Evolutionary conservation across 1,139 yeast species (phyloP), one percentile per base, ranked within the genome.

Genomic region (Yamadazyma spencermartinsiae): DNA sequence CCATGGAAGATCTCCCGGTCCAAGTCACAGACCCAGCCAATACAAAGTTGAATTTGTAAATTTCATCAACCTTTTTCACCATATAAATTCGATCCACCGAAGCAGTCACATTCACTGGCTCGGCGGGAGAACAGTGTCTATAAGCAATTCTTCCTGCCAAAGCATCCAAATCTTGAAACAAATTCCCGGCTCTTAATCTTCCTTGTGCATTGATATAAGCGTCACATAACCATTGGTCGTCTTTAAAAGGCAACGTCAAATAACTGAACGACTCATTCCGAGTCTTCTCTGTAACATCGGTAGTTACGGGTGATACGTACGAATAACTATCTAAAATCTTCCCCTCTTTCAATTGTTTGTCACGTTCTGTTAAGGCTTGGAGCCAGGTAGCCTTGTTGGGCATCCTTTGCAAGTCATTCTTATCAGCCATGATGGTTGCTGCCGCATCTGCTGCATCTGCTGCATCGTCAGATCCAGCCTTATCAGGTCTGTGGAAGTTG

Each of bases 1-100:
- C 97, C 97, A 90, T 90, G 1, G 96, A 87, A 1, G 95, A 86
- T 44, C 86, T 72, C 39, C 98, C 98, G 0, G 96, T 88, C 89
- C 96, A 90, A 11, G 95, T 84, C 28, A 88, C 96, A 34, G 82
- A 72, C 12, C 98, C 98, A 24, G 94, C 89, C 46, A 90, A 67
- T 19, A 87, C 74, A 53, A 90, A 84, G 60, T 88, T 87, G 63
- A 76, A 83, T 48, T 81, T 79, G 41, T 74, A 72, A 45, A 89
- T 80, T 52, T 84, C 88, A 54, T 88, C 96, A 32, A 89, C 80
- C 47, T 88, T 82, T 58, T 85, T 86, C 44, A 88, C 80, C 81
- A 90, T 83, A 60, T 86, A 86, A 50, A 90, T 86, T 46, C 97
- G 72, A 63, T 90, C 97, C 26, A 90, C 96, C 12, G 94, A 83